These are phyloP conservation scores for Dovyalis caffra DNA, from an alignment of 345 rosid genomes.

Conservation along the genomic window DNA sequence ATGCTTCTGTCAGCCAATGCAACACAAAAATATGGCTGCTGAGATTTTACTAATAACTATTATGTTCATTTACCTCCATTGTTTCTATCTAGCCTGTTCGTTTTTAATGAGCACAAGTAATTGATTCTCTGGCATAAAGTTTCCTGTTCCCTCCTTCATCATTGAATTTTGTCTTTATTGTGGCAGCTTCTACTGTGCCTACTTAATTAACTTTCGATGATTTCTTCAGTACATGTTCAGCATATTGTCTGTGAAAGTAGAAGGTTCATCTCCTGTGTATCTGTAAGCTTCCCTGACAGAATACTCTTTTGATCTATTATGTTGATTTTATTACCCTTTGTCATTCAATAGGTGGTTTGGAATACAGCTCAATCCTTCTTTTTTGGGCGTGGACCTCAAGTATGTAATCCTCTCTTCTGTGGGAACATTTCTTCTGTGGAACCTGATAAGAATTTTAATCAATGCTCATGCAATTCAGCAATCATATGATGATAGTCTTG, in stretches of 20 bases:
- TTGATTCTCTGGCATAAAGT: background rate
- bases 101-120: background rate
- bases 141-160: background rate
- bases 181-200: background rate
- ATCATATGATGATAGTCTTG: background rate
- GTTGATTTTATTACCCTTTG: slow-evolving; percentile 5
- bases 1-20: background rate
- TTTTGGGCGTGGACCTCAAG: slow-evolving; percentile 87
- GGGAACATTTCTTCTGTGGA: background rate
- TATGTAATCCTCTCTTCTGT: slow-evolving; percentile 36
- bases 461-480: background rate
- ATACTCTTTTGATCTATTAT: slow-evolving; percentile 9
- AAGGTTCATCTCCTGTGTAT: slow-evolving; percentile 8
- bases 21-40: background rate
- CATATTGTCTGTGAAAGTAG: background rate
- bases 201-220: background rate
- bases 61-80: background rate
- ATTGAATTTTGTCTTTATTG: slow-evolving; percentile 1
- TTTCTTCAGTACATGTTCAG: background rate
- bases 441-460: background rate
- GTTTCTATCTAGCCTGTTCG: background rate
- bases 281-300: slow-evolving; percentile 3
- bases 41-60: background rate
- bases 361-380: slow-evolving; percentile 81
- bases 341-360: slow-evolving; percentile 84